Conservation (phyloP, 2,329 filamentous ascomycete genomes). For the Sarocladium kiliense region DNA sequence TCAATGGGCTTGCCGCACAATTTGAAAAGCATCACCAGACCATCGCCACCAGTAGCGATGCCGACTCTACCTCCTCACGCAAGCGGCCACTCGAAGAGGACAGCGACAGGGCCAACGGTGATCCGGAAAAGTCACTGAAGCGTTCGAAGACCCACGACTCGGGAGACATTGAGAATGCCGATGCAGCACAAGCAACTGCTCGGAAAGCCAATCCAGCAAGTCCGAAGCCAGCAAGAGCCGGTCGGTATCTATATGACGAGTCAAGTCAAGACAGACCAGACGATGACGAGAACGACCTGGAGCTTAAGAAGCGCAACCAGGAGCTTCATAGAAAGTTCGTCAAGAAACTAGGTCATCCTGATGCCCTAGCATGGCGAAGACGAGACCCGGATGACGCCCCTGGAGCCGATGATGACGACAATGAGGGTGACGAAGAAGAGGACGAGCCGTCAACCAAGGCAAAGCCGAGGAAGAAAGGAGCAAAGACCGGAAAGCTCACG, state of each 20-base stretch:
- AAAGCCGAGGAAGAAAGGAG: conserved; percentile 59
- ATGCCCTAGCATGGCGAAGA: conserved; percentile 67
- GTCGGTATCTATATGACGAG: conserved; percentile 46
- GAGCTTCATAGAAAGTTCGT: conserved; percentile 80
- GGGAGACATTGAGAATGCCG: conserved; percentile 29
- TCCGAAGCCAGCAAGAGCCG: conserved; percentile 34
- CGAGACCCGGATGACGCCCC: conserved; percentile 43
- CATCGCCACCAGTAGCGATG: conserved; percentile 19
- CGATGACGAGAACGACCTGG: conserved; percentile 40
- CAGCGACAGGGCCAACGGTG: conserved; percentile 37
- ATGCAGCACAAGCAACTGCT: conserved; percentile 24
- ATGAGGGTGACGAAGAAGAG: conserved; percentile 54
- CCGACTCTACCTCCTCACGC: conserved; percentile 26
- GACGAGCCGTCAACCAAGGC: conserved; percentile 44
- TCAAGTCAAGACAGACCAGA: conserved; percentile 30
- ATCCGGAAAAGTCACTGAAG: conserved; percentile 35
- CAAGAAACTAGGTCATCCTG: conserved; percentile 80
- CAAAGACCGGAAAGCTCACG: conserved; percentile 74
- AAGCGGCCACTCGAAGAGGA: conserved; percentile 51
- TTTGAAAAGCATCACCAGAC: conserved; percentile 25
- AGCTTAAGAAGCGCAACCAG: conserved; percentile 54
- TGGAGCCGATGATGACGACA: conserved; percentile 51
- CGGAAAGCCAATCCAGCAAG: conserved; percentile 14
- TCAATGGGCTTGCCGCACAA: conserved; percentile 38
- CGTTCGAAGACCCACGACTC: conserved; percentile 32